phyloP scores from a whole-genome alignment of 106 monocot species.

The Dioscorea alata region DNA sequence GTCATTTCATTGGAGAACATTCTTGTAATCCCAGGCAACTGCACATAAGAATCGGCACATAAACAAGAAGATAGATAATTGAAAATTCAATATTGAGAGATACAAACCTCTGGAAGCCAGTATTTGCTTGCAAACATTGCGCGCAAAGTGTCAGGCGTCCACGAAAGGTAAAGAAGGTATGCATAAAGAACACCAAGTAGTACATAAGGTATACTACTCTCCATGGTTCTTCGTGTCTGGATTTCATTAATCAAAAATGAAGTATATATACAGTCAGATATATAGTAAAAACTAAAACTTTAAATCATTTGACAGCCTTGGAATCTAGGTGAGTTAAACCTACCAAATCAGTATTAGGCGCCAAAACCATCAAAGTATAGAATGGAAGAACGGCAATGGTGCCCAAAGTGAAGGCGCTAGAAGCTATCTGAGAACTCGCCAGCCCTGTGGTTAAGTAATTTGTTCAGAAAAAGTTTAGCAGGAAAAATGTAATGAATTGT shows the following conservation, averaged over 20 bases:
- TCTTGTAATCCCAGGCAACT: slow-evolving; percentile 53
- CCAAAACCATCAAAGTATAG: slow-evolving; percentile 88
- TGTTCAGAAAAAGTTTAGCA: too few relatives aligned
- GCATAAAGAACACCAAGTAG: slow-evolving; percentile 66
- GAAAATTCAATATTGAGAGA: neutral
- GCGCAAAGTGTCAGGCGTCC: slow-evolving; percentile 69
- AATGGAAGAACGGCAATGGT: slow-evolving; percentile 95
- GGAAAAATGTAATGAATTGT: too few relatives aligned
- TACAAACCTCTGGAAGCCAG: slow-evolving; percentile 78
- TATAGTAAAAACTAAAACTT: neutral
- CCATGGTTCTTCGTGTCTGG: slow-evolving; percentile 73
- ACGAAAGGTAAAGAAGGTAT: slow-evolving; percentile 81
- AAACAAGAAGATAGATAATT: too few relatives aligned
- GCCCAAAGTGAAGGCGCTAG: slow-evolving; percentile 78
- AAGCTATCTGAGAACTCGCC: slow-evolving; percentile 68
- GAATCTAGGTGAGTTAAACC: neutral
- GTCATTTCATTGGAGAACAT: slow-evolving; percentile 68
- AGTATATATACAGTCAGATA: neutral
- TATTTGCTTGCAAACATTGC: slow-evolving; percentile 91
- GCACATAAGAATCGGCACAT: neutral
- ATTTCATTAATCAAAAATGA: neutral
- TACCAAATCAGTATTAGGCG: slow-evolving; percentile 75
- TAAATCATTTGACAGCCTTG: neutral
- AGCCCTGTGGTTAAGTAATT: slow-evolving; percentile 34
- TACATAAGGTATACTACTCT: slow-evolving; percentile 68